phyloP scores from a whole-genome alignment of 192 early-diverging fungal genomes.

The Entophlyctis luteolus region DNA sequence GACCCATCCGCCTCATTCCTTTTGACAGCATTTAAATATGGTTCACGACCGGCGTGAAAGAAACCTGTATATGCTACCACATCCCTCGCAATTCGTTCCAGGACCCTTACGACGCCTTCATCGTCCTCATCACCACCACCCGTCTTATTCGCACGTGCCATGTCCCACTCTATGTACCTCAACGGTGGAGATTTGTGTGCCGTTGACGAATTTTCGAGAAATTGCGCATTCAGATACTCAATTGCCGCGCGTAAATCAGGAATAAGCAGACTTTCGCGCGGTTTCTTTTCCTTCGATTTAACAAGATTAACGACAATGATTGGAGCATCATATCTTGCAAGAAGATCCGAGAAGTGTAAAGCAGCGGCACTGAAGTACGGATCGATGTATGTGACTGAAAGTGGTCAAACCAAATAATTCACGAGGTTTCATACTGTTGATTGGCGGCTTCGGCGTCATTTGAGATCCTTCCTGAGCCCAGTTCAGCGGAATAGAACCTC shows the following conservation, averaged over 20 bases:
- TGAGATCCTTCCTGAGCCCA: slow-evolving; percentile 93
- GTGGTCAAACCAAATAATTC: not conserved
- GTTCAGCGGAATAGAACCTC: slow-evolving; percentile 91
- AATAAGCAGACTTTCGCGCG: slow-evolving; percentile 79
- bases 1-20: slow-evolving; percentile 7
- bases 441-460: slow-evolving; percentile 92
- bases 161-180: slow-evolving; percentile 93
- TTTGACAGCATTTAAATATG: slow-evolving; percentile 41
- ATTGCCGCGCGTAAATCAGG: slow-evolving; percentile 81
- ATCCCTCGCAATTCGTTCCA: not conserved
- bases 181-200: no score
- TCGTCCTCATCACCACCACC: slow-evolving; percentile 79
- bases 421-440: slow-evolving; percentile 48
- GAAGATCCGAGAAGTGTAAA: slow-evolving; percentile 89
- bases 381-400: slow-evolving; percentile 75
- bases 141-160: slow-evolving; percentile 93
- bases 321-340: slow-evolving; percentile 84
- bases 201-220: slow-evolving; percentile 72
- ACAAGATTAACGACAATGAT: slow-evolving; percentile 93
- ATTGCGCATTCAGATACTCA: slow-evolving; percentile 83
- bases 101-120: slow-evolving; percentile 80
- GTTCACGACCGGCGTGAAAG: slow-evolving; percentile 85
- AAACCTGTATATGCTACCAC: slow-evolving; percentile 63
- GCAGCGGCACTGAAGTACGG: slow-evolving; percentile 91
- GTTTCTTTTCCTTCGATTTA: slow-evolving; percentile 88